These are phyloP conservation scores for Domatiomyces globalis DNA, from an alignment of 2,329 filamentous ascomycete genomes.

Conservation along the genomic window DNA sequence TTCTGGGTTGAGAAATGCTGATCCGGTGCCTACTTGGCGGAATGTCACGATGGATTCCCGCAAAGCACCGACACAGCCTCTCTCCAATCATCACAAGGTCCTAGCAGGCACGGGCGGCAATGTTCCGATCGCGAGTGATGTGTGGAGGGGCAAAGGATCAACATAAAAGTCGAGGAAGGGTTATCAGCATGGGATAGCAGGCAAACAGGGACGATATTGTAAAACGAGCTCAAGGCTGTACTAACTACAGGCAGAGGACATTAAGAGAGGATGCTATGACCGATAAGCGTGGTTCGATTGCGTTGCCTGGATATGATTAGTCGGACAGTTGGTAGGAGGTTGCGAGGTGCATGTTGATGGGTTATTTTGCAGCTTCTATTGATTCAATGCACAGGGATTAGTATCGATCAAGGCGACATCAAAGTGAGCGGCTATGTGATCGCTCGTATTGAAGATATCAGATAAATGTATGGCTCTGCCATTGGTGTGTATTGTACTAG, in stretches of 20 bases:
- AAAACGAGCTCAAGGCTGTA: background rate
- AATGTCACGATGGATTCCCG: background rate
- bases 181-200: background rate
- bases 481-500: background rate
- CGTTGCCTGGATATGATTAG: background rate
- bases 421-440: too few species aligned
- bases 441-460: background rate
- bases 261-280: background rate
- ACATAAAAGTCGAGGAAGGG: background rate
- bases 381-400: background rate
- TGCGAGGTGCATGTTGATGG: background rate
- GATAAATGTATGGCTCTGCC: background rate
- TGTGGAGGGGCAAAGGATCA: background rate
- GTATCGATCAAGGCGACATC: background rate
- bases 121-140: background rate
- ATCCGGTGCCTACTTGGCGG: background rate
- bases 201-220: background rate
- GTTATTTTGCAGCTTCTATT: background rate
- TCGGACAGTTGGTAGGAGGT: background rate
- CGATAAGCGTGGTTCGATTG: background rate
- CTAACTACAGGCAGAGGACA: background rate
- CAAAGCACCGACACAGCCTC: background rate
- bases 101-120: background rate
- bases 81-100: background rate
- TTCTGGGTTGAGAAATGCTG: background rate